A percentile compares a stretch with the other conserved stretches of the same genome.
Conservation (phyloP, 306 rosid species). For the Parietaria judaica region DNA sequence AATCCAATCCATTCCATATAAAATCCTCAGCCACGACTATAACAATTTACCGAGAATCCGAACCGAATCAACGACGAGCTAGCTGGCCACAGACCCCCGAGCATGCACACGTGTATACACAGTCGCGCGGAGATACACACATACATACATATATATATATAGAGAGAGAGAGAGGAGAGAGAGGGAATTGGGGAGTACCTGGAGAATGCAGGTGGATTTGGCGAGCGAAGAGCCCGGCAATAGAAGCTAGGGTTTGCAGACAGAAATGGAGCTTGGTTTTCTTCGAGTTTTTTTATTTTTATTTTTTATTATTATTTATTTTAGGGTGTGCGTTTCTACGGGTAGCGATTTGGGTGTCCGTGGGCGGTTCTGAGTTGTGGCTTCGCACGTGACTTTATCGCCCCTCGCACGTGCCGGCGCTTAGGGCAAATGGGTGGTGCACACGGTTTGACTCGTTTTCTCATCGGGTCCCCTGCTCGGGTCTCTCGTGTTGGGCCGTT, state of each 20-base stretch:
- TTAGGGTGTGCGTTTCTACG: not conserved
- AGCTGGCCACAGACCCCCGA: not conserved
- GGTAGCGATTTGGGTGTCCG: constrained; percentile 16
- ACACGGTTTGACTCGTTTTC: constrained; percentile 8
- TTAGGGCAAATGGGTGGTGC: too few species aligned
- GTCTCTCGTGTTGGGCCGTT: not conserved
- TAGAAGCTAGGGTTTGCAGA: constrained; percentile 29
- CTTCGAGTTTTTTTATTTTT: not conserved
- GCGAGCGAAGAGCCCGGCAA: not conserved
- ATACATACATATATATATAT: not conserved
- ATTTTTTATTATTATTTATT: not conserved
- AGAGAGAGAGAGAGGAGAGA: not conserved
- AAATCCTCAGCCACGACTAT: too few species aligned
- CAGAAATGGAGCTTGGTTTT: not conserved
- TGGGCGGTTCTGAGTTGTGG: constrained; percentile 19
- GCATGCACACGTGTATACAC: not conserved
- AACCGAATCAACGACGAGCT: not conserved
- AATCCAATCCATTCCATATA: not conserved
- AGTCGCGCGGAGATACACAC: not conserved
- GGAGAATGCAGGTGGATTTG: constrained; percentile 22
- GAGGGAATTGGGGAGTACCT: constrained; percentile 18
- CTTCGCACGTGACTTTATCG: constrained; percentile 48
- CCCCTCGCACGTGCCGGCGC: constrained; percentile 33
- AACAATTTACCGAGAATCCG: not conserved
- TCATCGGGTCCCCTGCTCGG: not conserved